Evolutionary conservation across 805 yeast species (phyloP), one percentile per base, ranked within the genome.

Genomic region (Metschnikowia cerradonensis): DNA sequence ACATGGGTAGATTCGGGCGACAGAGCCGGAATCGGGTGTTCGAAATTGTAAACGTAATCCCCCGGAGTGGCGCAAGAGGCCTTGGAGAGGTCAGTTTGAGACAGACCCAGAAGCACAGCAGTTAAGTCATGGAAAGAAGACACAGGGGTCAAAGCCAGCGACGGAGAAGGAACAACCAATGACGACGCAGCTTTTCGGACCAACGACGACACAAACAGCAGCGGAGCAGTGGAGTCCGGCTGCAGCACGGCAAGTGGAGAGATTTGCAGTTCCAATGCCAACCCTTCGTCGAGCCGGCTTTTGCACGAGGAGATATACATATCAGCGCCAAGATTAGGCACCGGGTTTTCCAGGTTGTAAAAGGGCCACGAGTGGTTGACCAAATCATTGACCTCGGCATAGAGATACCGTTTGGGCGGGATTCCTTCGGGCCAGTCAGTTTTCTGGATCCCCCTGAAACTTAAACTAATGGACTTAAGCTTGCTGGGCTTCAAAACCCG

Each of bases 401-500:
- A 83, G 13, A 83, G 86, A 15, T 74, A 73, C 57, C 83, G 83
- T 63, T 86, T 88, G 0, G 97, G 97, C 0, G 98, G 98, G 17
- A 92, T 91, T 2, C 99, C 99, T 62, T 94, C 97, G 2, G 97
- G 97, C 97, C 97, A 91, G 53, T 91, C 96, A 0, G 97, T 91
- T 56, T 87, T 77, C 35, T 87, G 79, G 1, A 66, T 63, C 1
- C 97, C 97, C 47, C 76, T 76, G 58, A 91, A 82, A 1, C 75
- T 71, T 44, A 91, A 71, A 4, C 71, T 64, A 11, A 91, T 80
- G 17, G 79, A 64, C 65, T 86, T 88, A 53, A 91, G 71, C 63
- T 83, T 88, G 30, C 84, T 75, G 0, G 92, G 84, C 60, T 89
- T 90, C 42, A 82, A 60, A 5, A 91, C 78, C 45, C 91, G 75